These are phyloP conservation scores for Saccharomyces hybrid DNA, from an alignment of 1,139 yeast species.

Conservation along the genomic window DNA sequence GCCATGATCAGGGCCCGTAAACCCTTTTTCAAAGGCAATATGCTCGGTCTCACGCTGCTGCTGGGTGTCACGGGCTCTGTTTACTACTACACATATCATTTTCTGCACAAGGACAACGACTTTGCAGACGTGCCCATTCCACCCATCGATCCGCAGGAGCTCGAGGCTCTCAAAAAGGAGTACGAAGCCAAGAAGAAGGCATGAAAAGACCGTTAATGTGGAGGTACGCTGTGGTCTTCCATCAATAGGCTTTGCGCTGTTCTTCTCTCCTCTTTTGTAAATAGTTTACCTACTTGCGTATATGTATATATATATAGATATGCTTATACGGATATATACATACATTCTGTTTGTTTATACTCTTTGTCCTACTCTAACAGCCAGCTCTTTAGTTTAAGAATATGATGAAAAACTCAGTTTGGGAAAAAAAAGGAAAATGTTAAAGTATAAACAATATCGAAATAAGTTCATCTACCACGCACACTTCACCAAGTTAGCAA, in stretches of 20 bases:
- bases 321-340: neutral
- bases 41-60: conserved; percentile 51
- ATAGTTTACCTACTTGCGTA: neutral
- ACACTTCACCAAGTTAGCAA: neutral
- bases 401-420: neutral
- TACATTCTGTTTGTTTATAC: neutral
- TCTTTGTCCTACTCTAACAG: neutral
- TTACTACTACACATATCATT: conserved; percentile 64
- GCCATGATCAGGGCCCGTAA: conserved; percentile 84
- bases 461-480: neutral
- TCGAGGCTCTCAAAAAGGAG: conserved; percentile 62
- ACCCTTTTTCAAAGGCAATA: conserved; percentile 76
- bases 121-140: conserved; percentile 90
- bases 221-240: conserved; percentile 1
- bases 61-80: conserved; percentile 61
- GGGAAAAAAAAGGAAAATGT: neutral
- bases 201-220: conserved; percentile 14
- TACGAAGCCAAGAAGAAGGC: conserved; percentile 42
- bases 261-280: conserved; percentile 1
- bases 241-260: neutral
- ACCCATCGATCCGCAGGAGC: conserved; percentile 73
- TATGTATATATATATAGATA: neutral
- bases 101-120: conserved; percentile 66
- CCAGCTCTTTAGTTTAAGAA: conserved; percentile 1
- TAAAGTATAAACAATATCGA: neutral